phyloP scores from a whole-genome alignment of 768 basidiomycete species.

The Boletus fagicola region DNA sequence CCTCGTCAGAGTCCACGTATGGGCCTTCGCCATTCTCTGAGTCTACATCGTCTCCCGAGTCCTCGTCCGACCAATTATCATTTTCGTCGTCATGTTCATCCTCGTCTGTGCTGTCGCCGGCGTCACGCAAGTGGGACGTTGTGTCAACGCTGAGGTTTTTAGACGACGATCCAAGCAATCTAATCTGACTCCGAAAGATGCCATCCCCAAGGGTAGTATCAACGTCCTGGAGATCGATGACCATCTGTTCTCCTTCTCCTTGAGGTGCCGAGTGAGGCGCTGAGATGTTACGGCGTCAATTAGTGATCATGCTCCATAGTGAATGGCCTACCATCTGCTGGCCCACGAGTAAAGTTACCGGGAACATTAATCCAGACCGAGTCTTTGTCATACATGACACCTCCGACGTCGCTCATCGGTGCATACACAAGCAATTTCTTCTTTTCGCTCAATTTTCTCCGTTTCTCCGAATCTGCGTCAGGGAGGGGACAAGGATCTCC shows the following conservation, averaged over 20 bases:
- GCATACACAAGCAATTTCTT: conserved; percentile 90
- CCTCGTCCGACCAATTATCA: conserved; percentile 12
- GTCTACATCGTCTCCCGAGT: conserved; percentile 6
- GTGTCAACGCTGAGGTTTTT: conserved; percentile 54
- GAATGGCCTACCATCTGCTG: conserved; percentile 51
- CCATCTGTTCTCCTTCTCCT: conserved; percentile 97
- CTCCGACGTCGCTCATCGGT: conserved; percentile 98
- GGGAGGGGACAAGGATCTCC: conserved; percentile 97
- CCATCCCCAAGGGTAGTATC: conserved; percentile 77
- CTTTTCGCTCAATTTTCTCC: conserved; percentile 92
- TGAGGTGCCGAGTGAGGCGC: conserved; percentile 67
- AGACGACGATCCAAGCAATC: conserved; percentile 80
- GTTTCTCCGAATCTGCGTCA: conserved; percentile 84
- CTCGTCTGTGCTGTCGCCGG: conserved; percentile 36
- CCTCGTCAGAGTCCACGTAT: background rate
- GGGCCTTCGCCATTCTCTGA: conserved; percentile 1
- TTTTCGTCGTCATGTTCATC: conserved; percentile 28
- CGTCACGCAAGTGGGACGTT: conserved; percentile 29
- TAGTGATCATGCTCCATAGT: background rate
- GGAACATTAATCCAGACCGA: conserved; percentile 98
- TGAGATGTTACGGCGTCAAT: conserved; percentile 30
- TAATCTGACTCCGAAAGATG: conserved; percentile 77
- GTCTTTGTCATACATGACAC: conserved; percentile 96
- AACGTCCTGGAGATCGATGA: conserved; percentile 93
- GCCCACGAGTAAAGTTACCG: conserved; percentile 86